Evolutionary conservation across 805 yeast species (phyloP), one percentile per base, ranked within the genome.

Genomic region (Lachancea mirantina): DNA sequence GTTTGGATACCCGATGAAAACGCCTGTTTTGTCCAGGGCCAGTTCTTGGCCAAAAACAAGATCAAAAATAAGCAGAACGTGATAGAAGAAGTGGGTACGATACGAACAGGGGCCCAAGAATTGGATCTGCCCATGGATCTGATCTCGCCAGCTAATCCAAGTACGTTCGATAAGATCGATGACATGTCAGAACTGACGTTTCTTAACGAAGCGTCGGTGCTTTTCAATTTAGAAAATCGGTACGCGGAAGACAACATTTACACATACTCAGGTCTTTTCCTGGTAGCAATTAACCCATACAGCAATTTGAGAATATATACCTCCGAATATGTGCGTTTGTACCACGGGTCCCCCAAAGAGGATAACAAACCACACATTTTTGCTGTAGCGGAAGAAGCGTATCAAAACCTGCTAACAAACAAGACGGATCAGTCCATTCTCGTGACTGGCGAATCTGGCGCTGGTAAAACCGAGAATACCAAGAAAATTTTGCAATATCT

Each of bases 381-480:
- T 59, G 94, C 94, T 1, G 77, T 83, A 19, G 82, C 95, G 0
- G 95, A 92, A 49, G 75, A 76, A 28, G 94, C 97, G 1, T 84
- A 77, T 46, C 73, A 84, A 41, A 82, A 78, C 47, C 63, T 92
- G 53, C 62, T 84, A 8, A 65, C 70, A 8, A 78, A 81, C 42
- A 68, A 64, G 31, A 76, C 76, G 47, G 81, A 88, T 56, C 98
- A 92, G 62, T 78, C 94, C 8, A 85, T 92, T 35, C 65, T 92
- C 30, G 96, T 92, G n/a, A 92, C 98, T 0, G 99, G 99, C 43
- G 99, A 92, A 55, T 81, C 94, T 15, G 99, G 99, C 45, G 98
- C 99, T 0, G 99, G 99, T 33, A 92, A 92, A 55, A 92, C 99
- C 0, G 98, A 92, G 61, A 92, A 85, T 46, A 92, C 99, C 4